These are phyloP conservation scores for Funneliformis mosseae DNA, from an alignment of 192 early-diverging fungal genomes.

Conservation along the genomic window DNA sequence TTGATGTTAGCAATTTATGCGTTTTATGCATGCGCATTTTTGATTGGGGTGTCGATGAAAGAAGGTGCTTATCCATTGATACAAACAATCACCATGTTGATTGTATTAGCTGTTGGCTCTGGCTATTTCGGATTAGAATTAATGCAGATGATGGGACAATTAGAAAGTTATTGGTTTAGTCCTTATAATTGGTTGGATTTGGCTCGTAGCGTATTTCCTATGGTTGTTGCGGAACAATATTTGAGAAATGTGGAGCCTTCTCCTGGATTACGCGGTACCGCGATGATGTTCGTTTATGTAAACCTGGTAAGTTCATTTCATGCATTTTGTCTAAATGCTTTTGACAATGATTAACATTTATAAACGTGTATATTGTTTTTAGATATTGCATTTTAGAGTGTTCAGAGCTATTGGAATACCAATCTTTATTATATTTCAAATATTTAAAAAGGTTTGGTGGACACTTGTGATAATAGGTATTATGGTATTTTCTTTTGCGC, in stretches of 20 bases:
- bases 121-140: not conserved
- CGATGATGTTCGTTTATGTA: constrained; percentile 15
- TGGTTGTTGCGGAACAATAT: not conserved
- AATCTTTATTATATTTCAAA: constrained; percentile 5
- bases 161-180: not conserved
- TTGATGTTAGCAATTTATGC: not conserved
- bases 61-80: not conserved
- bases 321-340: not conserved
- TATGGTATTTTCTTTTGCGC: constrained; percentile 4
- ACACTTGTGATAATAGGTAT: not conserved
- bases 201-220: constrained; percentile 15
- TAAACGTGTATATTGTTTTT: not conserved
- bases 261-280: not conserved
- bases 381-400: constrained; percentile 11
- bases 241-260: not conserved
- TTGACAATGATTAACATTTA: not conserved
- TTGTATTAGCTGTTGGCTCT: not conserved
- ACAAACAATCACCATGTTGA: not conserved
- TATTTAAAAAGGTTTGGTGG: constrained; percentile 8
- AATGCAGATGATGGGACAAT: constrained; percentile 16
- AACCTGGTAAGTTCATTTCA: not conserved
- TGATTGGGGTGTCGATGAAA: not conserved
- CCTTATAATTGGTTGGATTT: constrained; percentile 9
- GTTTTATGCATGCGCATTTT: not conserved
- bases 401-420: constrained; percentile 3